A percentile compares a stretch with the other conserved stretches of the same genome.
Evolutionary conservation across 2,329 filamentous ascomycete species (phyloP).

Genomic region (Ophiostoma tasmaniense): DNA sequence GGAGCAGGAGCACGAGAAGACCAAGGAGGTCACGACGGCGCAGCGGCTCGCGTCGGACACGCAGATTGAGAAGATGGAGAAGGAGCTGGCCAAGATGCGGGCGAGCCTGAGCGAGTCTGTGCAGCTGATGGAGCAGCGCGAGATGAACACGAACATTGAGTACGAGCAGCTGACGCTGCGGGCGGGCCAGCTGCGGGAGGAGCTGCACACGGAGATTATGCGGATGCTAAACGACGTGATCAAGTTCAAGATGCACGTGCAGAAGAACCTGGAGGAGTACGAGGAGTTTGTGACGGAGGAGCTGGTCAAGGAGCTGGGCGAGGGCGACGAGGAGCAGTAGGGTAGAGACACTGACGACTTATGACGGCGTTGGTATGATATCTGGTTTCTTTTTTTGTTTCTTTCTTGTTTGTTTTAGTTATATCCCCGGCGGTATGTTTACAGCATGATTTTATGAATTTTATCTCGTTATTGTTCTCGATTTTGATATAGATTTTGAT

Average conservation of each 20-base stretch:
- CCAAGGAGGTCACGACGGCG: conserved; percentile 75
- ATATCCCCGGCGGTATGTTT: not conserved
- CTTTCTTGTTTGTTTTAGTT: not conserved
- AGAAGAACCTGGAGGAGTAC: conserved; percentile 86
- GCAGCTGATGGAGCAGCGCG: conserved; percentile 83
- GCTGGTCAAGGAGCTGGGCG: conserved; percentile 75
- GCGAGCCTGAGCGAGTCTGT: conserved; percentile 75
- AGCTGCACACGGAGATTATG: conserved; percentile 95
- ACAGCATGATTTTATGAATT: not conserved
- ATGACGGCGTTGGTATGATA: conserved; percentile 8
- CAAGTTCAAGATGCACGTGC: conserved; percentile 96
- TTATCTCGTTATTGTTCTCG: too few relatives aligned
- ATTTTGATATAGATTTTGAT: too few relatives aligned
- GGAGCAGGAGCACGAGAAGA: conserved; percentile 89
- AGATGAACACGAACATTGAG: conserved; percentile 97
- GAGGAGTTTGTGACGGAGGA: conserved; percentile 90
- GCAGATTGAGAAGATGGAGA: conserved; percentile 98
- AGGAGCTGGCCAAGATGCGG: conserved; percentile 90
- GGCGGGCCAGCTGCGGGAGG: conserved; percentile 79
- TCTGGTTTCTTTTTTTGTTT: not conserved
- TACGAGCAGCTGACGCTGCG: conserved; percentile 87
- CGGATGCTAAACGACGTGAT: conserved; percentile 94
- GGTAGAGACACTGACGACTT: not conserved
- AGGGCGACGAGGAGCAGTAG: conserved; percentile 35
- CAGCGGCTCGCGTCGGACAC: conserved; percentile 84